Evolutionary conservation across 208 protist genomes (phyloP).

Genomic region (Wallacemonas sp.): DNA sequence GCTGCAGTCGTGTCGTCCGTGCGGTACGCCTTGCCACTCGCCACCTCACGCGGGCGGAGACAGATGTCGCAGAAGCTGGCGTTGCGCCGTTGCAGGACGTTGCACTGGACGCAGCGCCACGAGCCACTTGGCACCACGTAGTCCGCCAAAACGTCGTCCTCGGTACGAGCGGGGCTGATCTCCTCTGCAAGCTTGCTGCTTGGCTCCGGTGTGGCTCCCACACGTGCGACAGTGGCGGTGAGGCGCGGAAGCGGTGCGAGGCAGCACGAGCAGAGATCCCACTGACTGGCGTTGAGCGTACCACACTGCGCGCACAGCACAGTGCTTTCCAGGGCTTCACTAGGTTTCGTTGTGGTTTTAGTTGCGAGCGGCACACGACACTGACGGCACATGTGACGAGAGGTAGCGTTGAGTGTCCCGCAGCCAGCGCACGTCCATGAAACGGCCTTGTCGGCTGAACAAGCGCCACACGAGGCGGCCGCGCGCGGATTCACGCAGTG

Average conservation of each 20-base stretch:
- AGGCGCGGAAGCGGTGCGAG: conserved; percentile 29
- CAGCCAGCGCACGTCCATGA: conserved; percentile 63
- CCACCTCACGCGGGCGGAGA: conserved; percentile 38
- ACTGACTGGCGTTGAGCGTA: conserved; percentile 71
- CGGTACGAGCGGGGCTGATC: too few relatives aligned
- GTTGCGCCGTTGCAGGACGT: conserved; percentile 80
- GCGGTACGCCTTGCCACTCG: background rate
- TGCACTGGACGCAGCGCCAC: conserved; percentile 80
- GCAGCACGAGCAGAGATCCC: conserved; percentile 79
- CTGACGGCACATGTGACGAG: conserved; percentile 31
- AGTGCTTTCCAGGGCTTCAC: conserved; percentile 2
- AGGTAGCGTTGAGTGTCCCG: conserved; percentile 45
- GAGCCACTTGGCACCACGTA: conserved; percentile 26
- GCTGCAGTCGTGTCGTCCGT: background rate
- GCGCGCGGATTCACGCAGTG: conserved; percentile 59
- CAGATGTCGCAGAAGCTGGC: conserved; percentile 87
- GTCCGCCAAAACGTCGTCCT: background rate
- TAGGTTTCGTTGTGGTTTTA: conserved; percentile 28
- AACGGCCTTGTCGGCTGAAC: conserved; percentile 45
- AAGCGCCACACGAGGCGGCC: conserved; percentile 64
- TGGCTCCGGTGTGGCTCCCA: too few relatives aligned
- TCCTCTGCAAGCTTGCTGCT: too few relatives aligned
- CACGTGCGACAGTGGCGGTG: background rate
- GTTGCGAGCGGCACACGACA: conserved; percentile 33
- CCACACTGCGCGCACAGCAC: conserved; percentile 46